Conservation (phyloP, 169 alveolate species). For the Pseudocohnilembus persalinus region DNA sequence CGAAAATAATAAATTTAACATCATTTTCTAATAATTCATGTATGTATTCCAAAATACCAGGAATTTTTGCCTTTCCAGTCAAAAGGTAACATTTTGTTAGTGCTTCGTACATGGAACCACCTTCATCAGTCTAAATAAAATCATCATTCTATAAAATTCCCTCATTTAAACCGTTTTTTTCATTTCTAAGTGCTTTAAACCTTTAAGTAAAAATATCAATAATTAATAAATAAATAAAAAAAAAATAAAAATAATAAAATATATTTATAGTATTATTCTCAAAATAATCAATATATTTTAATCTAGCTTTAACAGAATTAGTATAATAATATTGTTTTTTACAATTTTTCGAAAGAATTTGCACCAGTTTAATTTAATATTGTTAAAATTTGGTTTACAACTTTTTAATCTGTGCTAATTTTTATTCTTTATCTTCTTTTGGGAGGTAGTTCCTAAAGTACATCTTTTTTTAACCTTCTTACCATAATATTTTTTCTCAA, state of each 20-base stretch:
- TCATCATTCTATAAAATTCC: not conserved
- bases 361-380: conserved; percentile 49
- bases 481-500: conserved; percentile 70
- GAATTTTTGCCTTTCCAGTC: not conserved
- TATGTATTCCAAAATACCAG: not conserved
- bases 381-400: conserved; percentile 44
- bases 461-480: conserved; percentile 77
- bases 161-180: not conserved
- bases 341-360: not conserved
- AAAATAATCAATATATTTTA: no score
- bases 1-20: conserved; percentile 71
- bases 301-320: no score
- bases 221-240: no score
- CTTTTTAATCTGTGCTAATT: conserved; percentile 56
- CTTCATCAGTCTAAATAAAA: not conserved
- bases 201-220: not conserved
- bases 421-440: conserved; percentile 69
- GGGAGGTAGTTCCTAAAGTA: conserved; percentile 69
- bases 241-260: no score
- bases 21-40: not conserved
- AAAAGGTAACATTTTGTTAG: not conserved
- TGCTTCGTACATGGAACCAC: not conserved
- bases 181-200: not conserved
- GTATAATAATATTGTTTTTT: no score
- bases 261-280: no score